phyloP scores from a whole-genome alignment of 805 yeast species.

The Wickerhamiella parazyma region DNA sequence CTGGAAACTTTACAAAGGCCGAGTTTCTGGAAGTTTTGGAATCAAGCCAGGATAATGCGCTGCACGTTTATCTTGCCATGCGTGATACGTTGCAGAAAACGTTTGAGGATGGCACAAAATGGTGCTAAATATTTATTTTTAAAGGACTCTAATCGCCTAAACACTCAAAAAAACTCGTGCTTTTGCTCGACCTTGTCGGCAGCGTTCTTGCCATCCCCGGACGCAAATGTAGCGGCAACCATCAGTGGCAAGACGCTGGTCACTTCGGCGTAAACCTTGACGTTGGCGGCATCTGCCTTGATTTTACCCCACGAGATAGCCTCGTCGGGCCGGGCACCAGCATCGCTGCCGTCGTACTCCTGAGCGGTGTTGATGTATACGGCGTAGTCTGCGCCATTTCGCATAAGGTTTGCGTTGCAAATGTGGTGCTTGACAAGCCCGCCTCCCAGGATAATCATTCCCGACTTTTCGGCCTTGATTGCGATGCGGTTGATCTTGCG shows the following conservation, averaged over 20 bases:
- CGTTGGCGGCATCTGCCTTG: conserved; percentile 81
- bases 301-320: conserved; percentile 99
- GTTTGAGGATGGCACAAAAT: conserved; percentile 42
- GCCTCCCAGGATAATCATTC: conserved; percentile 94
- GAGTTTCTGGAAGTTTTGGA: conserved; percentile 43
- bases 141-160: too few species aligned
- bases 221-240: conserved; percentile 95
- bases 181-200: conserved; percentile 7
- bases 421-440: conserved; percentile 95
- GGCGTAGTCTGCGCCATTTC: conserved; percentile 98
- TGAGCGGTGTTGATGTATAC: conserved; percentile 96
- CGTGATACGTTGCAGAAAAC: conserved; percentile 38
- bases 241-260: conserved; percentile 89
- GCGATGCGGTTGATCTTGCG: conserved; percentile 83
- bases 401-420: conserved; percentile 95
- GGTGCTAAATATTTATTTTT: conserved; percentile 26
- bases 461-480: conserved; percentile 88
- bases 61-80: conserved; percentile 31
- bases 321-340: conserved; percentile 98
- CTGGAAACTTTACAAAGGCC: conserved; percentile 51
- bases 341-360: conserved; percentile 97
- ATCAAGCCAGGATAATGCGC: conserved; percentile 36
- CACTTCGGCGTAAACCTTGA: conserved; percentile 91
- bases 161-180: background rate
- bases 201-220: conserved; percentile 22